These are phyloP conservation scores for Penicillium italicum DNA, from an alignment of 2,329 filamentous ascomycete species.

Conservation along the genomic window DNA sequence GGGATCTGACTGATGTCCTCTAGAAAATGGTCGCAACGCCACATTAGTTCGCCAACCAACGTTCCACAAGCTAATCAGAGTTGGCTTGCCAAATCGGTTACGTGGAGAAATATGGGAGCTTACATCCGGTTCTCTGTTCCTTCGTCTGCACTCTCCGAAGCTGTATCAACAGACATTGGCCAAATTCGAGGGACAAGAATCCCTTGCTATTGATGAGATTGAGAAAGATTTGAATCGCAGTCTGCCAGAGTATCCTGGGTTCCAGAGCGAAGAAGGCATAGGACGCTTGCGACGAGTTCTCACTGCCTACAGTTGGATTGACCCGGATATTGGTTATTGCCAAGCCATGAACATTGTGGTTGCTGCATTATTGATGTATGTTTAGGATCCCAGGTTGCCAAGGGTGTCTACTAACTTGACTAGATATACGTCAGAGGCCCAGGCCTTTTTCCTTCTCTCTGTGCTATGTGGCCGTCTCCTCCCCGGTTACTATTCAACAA, in stretches of 20 bases:
- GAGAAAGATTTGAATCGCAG: constrained; percentile 97
- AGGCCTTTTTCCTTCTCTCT: constrained; percentile 92
- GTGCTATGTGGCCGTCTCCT: constrained; percentile 87
- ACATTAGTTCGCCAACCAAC: constrained; percentile 93
- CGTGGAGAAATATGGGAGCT: constrained; percentile 96
- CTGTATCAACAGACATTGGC: constrained; percentile 78
- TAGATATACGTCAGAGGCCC: constrained; percentile 89
- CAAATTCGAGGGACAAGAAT: constrained; percentile 80
- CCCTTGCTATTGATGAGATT: constrained; percentile 95
- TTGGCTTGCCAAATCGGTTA: constrained; percentile 88
- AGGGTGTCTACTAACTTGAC: constrained; percentile 19
- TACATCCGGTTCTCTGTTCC: constrained; percentile 83
- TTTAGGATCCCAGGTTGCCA: constrained; percentile 8
- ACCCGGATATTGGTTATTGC: constrained; percentile 93
- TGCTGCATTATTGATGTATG: constrained; percentile 84
- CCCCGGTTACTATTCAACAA: constrained; percentile 96
- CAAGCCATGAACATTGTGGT: constrained; percentile 99
- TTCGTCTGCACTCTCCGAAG: constrained; percentile 79
- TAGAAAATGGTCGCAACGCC: constrained; percentile 87
- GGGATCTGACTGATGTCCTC: constrained; percentile 11
- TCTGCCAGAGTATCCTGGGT: constrained; percentile 93
- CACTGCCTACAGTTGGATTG: constrained; percentile 96
- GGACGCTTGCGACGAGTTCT: constrained; percentile 82
- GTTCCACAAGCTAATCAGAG: constrained; percentile 94
- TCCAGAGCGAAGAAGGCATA: constrained; percentile 94